These are phyloP conservation scores for Neurospora sp. DNA, from an alignment of 495 filamentous ascomycete species.

Conservation along the genomic window DNA sequence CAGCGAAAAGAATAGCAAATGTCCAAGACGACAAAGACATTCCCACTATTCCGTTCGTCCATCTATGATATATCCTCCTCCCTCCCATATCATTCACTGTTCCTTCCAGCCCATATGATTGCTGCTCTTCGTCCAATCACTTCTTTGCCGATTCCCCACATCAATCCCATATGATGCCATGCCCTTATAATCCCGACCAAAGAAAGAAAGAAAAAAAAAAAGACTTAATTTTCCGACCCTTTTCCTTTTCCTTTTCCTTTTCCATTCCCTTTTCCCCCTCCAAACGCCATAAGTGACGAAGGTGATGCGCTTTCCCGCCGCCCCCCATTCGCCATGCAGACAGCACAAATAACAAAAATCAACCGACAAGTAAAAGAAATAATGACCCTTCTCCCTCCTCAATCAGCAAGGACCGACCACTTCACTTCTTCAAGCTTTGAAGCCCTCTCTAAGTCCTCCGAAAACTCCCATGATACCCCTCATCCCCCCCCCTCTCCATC, in stretches of 20 bases:
- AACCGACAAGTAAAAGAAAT: neutral
- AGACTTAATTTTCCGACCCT: neutral
- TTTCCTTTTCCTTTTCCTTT: neutral
- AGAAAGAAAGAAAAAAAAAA: neutral
- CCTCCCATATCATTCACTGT: neutral
- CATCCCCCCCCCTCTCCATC: constrained; percentile 3
- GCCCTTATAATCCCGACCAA: neutral
- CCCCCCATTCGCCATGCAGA: neutral
- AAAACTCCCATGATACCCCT: neutral
- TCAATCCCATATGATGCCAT: neutral
- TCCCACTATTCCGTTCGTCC: neutral
- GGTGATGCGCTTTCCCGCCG: neutral
- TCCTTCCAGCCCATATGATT: neutral
- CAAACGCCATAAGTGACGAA: neutral
- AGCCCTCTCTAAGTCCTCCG: neutral
- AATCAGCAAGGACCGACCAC: neutral
- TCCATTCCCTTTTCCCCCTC: neutral
- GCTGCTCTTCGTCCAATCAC: neutral
- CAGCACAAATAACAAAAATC: neutral
- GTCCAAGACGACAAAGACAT: too few species aligned
- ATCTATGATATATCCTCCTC: neutral
- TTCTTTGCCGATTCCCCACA: neutral
- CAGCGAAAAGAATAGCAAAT: too few species aligned
- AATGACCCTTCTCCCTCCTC: neutral
- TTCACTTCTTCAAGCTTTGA: neutral